Base-by-base conservation (phyloP, 73 alveolate genomes). In the Paramecium sonneborni region DNA sequence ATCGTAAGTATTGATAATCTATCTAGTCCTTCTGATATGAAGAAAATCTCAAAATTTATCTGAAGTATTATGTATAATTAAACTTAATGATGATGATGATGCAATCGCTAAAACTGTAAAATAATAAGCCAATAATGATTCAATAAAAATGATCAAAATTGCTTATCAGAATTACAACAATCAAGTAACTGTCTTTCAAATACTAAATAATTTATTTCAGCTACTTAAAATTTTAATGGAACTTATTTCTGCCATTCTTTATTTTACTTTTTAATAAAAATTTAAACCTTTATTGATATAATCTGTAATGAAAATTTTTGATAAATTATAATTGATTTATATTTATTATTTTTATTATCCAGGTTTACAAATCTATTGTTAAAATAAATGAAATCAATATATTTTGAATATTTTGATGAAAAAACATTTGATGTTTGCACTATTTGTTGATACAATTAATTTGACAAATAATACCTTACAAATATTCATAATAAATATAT, bases 61-160 rank as follows among this genome's bases (percentile, higher is more conserved):
- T 10, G 90, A 79, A 44, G 90, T 76, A 21, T 26, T 92, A 92
- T 96, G 95, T 14, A 85, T 94, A 10, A 21, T 84, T 10, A 96
- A 96, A 89, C 97, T 95, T 92, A 97, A 95, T 69, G 97, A 96
- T 95, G 99, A 96, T 92, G 97, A 95, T 69, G 97, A 96, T 95
- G 99, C 98, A 21, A 95, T 97, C 10, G 70, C 99, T 58, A 99
- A 99, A 32, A 97, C 99, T 48, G 97, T 93, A 12, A 93, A 92
- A 93, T 84, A 92, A 79, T 95, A 87, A 70, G 99, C 97, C 14
- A 95, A 97, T 23, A 90, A 95, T 55, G 96, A 96, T 86, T 97
- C 96, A 85, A 86, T 84, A 24, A 21, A 76, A 57, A 69, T 44
- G 92, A 74, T 62, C 1, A 14, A 62, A 30, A 11, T 21, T 62